Conservation (phyloP, 2,329 filamentous ascomycete genomes). For the Erysiphe pulchra region DNA sequence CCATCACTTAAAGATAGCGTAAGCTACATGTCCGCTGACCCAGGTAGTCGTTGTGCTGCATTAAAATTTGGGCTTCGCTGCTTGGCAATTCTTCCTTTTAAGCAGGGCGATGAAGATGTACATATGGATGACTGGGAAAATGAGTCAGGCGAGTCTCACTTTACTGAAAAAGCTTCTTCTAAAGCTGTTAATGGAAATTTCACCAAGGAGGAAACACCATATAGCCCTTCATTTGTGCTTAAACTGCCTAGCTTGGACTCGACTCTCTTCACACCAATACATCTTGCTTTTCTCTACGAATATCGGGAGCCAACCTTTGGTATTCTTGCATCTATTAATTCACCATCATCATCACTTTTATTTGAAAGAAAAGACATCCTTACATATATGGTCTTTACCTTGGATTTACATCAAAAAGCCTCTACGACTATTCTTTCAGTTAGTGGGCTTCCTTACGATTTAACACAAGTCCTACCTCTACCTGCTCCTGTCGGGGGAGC, state of each 20-base stretch:
- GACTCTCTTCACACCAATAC: slow-evolving; percentile 63
- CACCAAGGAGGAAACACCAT: slow-evolving; percentile 32
- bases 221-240: slow-evolving; percentile 78
- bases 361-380: slow-evolving; percentile 61
- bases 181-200: slow-evolving; percentile 9
- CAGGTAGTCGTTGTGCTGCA: slow-evolving; percentile 75
- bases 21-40: slow-evolving; percentile 70
- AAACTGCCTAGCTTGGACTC: slow-evolving; percentile 75
- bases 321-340: slow-evolving; percentile 55
- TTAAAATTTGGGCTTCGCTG: slow-evolving; percentile 78
- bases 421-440: slow-evolving; percentile 85
- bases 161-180: slow-evolving; percentile 19
- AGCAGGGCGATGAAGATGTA: slow-evolving; percentile 62
- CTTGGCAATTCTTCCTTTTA: slow-evolving; percentile 81
- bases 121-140: slow-evolving; percentile 82
- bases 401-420: slow-evolving; percentile 78
- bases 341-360: slow-evolving; percentile 47
- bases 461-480: slow-evolving; percentile 59
- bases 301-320: slow-evolving; percentile 96
- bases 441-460: slow-evolving; percentile 59
- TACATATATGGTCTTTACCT: slow-evolving; percentile 79
- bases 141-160: slow-evolving; percentile 44
- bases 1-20: slow-evolving; percentile 47
- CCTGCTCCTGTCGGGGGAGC: slow-evolving; percentile 74
- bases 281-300: slow-evolving; percentile 82